Evolutionary conservation across 2,329 filamentous ascomycete genomes (phyloP), one percentile per base, ranked within the genome.

Genomic region (Aspergillus ustus): DNA sequence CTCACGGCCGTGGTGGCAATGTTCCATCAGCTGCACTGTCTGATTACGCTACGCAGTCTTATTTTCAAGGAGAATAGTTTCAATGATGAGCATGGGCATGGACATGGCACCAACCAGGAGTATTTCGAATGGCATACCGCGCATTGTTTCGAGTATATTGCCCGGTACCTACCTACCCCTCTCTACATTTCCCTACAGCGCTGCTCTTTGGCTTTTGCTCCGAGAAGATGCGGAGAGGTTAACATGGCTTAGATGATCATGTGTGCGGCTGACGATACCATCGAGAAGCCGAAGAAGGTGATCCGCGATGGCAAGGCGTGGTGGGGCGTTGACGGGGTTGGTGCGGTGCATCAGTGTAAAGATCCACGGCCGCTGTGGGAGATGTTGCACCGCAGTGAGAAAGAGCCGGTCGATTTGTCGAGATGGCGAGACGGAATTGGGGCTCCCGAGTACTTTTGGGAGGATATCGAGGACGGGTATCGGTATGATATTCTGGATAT

Each of bases 61-160:
- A 40, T 66, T 6, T 66, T 64, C 37, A 59, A 57, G 3, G 57
- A 62, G 20, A 58, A 60, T 19, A 59, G 51, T 25, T 28, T 37
- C 15, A 20, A 48, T 52, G 34, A 54, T 45, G 52, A 34, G 40
- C 43, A 56, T 34, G 15, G 11, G 17, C 15, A 20, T 46, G 45
- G 49, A 20, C 17, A 20, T 6, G 29, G 45, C 15, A 11, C 22
- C 4, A 25, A 4, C 22, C 22, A 29, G 17, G 5, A 40, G 5
- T 20, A 56, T 46, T 50, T 61, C 53, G 4, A n/a, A 25, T 56
- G 44, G 43, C 65, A 67, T 60, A 62, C 54, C 60, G 58, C 58
- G 20, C 65, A 66, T 64, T 67, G 65, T 45, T 66, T 67, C 54
- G 64, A 66, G 40, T 64, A 66, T 59, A 43, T 67, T 37, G 63